phyloP scores from a whole-genome alignment of 179 eudicot species.

The Kewa caespitosa region DNA sequence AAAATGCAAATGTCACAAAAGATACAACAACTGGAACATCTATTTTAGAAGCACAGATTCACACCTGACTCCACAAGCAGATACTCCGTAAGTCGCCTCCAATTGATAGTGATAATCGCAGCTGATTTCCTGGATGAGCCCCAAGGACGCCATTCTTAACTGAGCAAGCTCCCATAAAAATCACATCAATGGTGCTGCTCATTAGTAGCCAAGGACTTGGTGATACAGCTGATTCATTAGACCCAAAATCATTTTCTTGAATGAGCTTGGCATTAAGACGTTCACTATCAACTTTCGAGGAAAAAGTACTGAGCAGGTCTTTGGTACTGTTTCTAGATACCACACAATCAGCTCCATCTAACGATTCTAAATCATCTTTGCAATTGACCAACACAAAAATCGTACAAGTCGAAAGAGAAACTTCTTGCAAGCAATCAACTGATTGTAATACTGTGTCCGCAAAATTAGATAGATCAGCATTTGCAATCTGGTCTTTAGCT shows the following conservation, averaged over 20 bases:
- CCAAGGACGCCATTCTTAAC: slow-evolving; percentile 51
- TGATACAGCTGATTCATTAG: slow-evolving; percentile 27
- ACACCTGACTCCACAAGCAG: slow-evolving; percentile 61
- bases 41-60: slow-evolving; percentile 21
- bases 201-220: slow-evolving; percentile 41
- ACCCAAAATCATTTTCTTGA: slow-evolving; percentile 23
- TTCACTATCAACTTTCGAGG: slow-evolving; percentile 23
- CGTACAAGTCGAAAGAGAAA: slow-evolving; percentile 52
- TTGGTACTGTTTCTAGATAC: slow-evolving; percentile 28
- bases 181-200: slow-evolving; percentile 36
- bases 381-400: slow-evolving; percentile 42
- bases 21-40: neutral
- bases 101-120: slow-evolving; percentile 46
- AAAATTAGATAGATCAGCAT: slow-evolving; percentile 34
- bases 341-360: slow-evolving; percentile 32
- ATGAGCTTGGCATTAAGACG: slow-evolving; percentile 3
- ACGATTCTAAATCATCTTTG: slow-evolving; percentile 32
- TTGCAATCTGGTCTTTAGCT: slow-evolving; percentile 40
- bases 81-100: slow-evolving; percentile 58
- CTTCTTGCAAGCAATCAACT: slow-evolving; percentile 57
- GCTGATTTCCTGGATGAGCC: slow-evolving; percentile 39
- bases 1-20: neutral
- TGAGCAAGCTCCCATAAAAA: slow-evolving; percentile 49
- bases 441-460: slow-evolving; percentile 34
- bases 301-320: slow-evolving; percentile 19